phyloP scores from a whole-genome alignment of 1,139 yeast genomes.

The Geotrichum bryndzae region DNA sequence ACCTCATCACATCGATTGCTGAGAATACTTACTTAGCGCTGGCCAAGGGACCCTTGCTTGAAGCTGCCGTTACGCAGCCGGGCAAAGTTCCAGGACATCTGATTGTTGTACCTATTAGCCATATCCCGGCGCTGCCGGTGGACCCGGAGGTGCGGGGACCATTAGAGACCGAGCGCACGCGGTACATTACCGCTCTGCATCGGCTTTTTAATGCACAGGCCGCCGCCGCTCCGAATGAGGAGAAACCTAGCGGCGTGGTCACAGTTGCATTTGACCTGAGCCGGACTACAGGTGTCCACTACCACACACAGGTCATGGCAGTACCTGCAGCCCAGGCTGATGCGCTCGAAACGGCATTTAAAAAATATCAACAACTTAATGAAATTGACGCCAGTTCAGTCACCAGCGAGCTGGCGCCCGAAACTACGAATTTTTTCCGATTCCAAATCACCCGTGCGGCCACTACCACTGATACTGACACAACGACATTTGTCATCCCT shows the following conservation, averaged over 20 bases:
- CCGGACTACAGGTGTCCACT: conserved; percentile 33
- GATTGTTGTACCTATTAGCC: conserved; percentile 75
- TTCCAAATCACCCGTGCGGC: background rate
- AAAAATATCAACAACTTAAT: conserved; percentile 5
- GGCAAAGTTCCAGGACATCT: conserved; percentile 71
- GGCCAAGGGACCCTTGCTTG: conserved; percentile 78
- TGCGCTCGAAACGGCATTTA: background rate
- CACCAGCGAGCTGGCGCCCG: conserved; percentile 18
- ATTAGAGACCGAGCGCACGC: conserved; percentile 21
- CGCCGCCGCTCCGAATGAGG: background rate
- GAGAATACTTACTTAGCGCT: conserved; percentile 60
- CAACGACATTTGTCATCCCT: conserved; percentile 19
- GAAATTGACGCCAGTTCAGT: conserved; percentile 8
- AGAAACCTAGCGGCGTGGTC: conserved; percentile 22
- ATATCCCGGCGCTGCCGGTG: conserved; percentile 44
- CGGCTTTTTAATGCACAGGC: conserved; percentile 23
- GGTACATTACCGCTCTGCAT: conserved; percentile 24
- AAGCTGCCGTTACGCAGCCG: conserved; percentile 23
- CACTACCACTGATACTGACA: background rate
- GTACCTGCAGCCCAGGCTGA: conserved; percentile 23
- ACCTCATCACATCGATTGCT: conserved; percentile 75
- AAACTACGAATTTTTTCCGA: background rate
- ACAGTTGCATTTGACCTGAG: conserved; percentile 31
- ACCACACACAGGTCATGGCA: conserved; percentile 35
- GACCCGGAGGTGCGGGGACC: conserved; percentile 16